Base-by-base conservation (phyloP, 148 eudicot genomes). In the Gaultheria prostrata region DNA sequence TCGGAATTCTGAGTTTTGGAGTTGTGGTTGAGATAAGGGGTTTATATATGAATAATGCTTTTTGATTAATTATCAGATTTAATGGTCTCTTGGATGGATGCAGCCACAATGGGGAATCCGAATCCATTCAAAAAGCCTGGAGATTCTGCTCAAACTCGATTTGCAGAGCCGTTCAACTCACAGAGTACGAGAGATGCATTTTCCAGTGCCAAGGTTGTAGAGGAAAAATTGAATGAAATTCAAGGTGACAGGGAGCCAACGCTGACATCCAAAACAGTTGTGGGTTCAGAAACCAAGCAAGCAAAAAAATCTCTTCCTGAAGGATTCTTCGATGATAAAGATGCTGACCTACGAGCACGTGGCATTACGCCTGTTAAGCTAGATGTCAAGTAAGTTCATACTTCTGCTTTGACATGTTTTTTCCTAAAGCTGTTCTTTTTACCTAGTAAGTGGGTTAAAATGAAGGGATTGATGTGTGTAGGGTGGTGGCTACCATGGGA, bases 281-380 rank as follows among this genome's bases (percentile, higher is more conserved):
- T 61, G 79, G 85, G 67, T 80, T 65, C 92, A 83, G 89, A 87
- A 85, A 84, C 78, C 82, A 88, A 83, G 80, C 90, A 93, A 87
- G 79, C 78, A 28, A 93, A 91, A 82, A 93, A 93, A 61, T 90
- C 89, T 86, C 85, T 96, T 59, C 98, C 98, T 80, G 90, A 90
- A 91, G 98, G 98, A 73, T 96, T 96, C 88, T 96, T 96, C 83
- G 98, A 96, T 88, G 90, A 96, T 88, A 91, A 94, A 85, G 97
- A 96, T 50, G 97, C 98, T 87, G 97, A 96, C 88, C 88, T 93
- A 81, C 98, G 95, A 84, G 98, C 98, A 85, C 95, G 97, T 79
- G 98, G 98, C 71, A 96, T 96, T 88, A 93, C 90, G 69, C 97
- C 92, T 82, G 90, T 96, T 79, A 96, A 96, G 89, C 89, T 86